A percentile compares a stretch with the other conserved stretches of the same genome.
These are phyloP conservation scores for Penicillium canescens DNA, from an alignment of 495 filamentous ascomycete species.

Conservation along the genomic window DNA sequence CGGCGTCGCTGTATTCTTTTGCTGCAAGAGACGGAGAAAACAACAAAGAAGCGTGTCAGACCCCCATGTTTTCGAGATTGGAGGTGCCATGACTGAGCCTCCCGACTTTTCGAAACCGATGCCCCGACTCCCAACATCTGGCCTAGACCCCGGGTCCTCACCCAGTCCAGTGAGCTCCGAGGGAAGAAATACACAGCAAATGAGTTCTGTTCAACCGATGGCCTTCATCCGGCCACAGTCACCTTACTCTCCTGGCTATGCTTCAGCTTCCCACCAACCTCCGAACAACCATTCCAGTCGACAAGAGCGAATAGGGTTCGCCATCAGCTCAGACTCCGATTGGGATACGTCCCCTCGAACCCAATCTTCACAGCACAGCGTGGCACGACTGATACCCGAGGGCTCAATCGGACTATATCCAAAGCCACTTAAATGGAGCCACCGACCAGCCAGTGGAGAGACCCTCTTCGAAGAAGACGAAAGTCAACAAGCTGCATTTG, in stretches of 20 bases:
- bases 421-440: constrained; percentile 38
- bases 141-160: constrained; percentile 13
- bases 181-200: constrained; percentile 12
- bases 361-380: constrained; percentile 34
- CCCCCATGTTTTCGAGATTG: constrained; percentile 43
- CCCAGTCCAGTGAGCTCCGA: neutral
- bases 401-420: constrained; percentile 31
- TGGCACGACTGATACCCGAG: constrained; percentile 34
- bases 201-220: constrained; percentile 2
- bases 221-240: constrained; percentile 1
- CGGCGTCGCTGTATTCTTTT: constrained; percentile 38
- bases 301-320: constrained; percentile 27
- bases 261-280: constrained; percentile 11
- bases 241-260: constrained; percentile 22
- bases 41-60: constrained; percentile 14
- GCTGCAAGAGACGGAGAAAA: constrained; percentile 32
- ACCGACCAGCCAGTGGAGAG: constrained; percentile 33
- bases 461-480: constrained; percentile 46
- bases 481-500: neutral
- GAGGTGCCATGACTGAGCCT: constrained; percentile 44
- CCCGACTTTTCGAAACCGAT: constrained; percentile 32
- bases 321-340: constrained; percentile 33
- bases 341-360: constrained; percentile 27
- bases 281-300: neutral
- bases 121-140: constrained; percentile 11